Evolutionary conservation across 306 rosid genomes (phyloP), one percentile per base, ranked within the genome.

Genomic region (Dryas drummondii): DNA sequence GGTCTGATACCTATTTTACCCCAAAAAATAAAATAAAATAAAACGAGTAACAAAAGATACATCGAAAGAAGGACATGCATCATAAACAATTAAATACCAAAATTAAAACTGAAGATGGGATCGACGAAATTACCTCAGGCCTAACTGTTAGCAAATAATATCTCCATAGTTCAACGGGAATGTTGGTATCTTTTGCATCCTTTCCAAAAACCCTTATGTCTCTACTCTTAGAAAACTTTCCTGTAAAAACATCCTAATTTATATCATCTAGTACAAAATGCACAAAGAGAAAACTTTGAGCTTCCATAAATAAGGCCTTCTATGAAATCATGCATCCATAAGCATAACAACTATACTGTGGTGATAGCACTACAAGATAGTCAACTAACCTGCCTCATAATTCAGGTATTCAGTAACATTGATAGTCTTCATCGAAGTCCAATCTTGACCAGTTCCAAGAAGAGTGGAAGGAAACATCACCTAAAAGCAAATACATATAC

Each of bases 81-180:
- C 3, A 46, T 60, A 72, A 64, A 69, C 54, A 60, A 77, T 68
- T 46, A 68, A 53, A 71, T 41, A 57, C 45, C 9, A 70, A 66
- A 16, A 40, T 61, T 51, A 68, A 57, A 5, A 51, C 0, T 22
- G 49, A 47, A 6, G 32, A 52, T 15, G 55, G 66, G 41, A 32
- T 51, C 65, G 40, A 14, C 41, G 45, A 75, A 70, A 42, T 87
- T 84, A 90, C 99, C 99, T 94, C 99, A 1, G 99, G 99, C 84
- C 99, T 86, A 78, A 92, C 92, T 40, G 89, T 91, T 41, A 94
- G 91, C 85, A 94, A 86, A 88, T 94, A 94, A 86, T 94, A 94
- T 85, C 99, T 86, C 99, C 99, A 94, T 50, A 90, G 97, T 87
- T 94, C 99, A 65, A 88, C 93, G 9, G 97, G 97, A 82, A 94